Conservation (phyloP, 257 asterid genomes). For the Lavandula angustifolia region DNA sequence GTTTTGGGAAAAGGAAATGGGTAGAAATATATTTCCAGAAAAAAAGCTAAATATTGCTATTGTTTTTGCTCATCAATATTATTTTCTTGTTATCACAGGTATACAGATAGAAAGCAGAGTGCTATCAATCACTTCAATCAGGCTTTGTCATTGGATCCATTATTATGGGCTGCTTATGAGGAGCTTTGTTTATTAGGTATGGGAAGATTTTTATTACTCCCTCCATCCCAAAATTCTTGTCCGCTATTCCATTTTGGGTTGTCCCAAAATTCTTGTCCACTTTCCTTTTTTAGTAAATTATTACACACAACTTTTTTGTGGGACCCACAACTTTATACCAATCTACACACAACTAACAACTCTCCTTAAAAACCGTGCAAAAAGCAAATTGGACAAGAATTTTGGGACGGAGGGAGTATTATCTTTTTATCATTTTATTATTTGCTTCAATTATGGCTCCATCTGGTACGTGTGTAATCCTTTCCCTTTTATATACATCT, state of each 20-base stretch:
- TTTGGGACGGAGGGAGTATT: too few species aligned
- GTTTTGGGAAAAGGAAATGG: slow-evolving; percentile 4
- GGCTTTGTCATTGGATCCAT: slow-evolving; percentile 90
- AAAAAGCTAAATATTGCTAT: not conserved
- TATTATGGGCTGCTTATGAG: slow-evolving; percentile 95
- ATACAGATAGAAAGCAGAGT: slow-evolving; percentile 81
- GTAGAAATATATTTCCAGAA: not conserved
- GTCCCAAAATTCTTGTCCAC: too few species aligned
- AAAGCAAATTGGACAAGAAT: too few species aligned
- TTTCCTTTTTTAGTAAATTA: too few species aligned
- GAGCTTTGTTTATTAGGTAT: slow-evolving; percentile 91
- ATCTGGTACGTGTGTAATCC: slow-evolving; percentile 9
- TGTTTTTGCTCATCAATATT: slow-evolving; percentile 19
- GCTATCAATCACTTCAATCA: slow-evolving; percentile 91
- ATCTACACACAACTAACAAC: too few species aligned
- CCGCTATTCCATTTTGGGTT: too few species aligned
- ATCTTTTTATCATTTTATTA: slow-evolving; percentile 4
- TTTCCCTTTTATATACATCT: slow-evolving; percentile 13
- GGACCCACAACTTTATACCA: too few species aligned
- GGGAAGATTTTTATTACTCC: slow-evolving; percentile 8
- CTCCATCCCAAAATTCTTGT: too few species aligned
- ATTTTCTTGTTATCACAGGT: slow-evolving; percentile 48
- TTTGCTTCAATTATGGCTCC: slow-evolving; percentile 13
- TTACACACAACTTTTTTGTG: too few species aligned
- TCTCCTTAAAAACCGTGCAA: too few species aligned